Conservation (phyloP, 2,329 filamentous ascomycete species). For the Penicillium sp. region DNA sequence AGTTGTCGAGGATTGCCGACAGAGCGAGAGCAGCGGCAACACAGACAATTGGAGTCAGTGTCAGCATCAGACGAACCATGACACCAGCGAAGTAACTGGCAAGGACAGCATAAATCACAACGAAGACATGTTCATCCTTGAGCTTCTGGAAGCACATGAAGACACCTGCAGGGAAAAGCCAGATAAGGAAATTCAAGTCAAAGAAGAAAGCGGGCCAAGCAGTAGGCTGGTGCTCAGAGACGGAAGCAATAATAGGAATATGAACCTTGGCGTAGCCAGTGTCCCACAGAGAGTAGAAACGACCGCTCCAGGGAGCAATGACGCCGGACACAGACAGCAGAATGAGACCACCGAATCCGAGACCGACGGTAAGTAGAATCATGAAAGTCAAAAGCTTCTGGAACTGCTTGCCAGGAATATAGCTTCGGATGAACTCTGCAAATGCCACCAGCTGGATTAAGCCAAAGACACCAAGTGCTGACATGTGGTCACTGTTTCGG, state of each 20-base stretch:
- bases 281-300: slow-evolving; percentile 99
- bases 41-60: slow-evolving; percentile 92
- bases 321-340: slow-evolving; percentile 81
- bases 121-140: slow-evolving; percentile 94
- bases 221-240: slow-evolving; percentile 97
- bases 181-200: slow-evolving; percentile 96
- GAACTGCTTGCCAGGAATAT: slow-evolving; percentile 90
- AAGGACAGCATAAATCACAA: slow-evolving; percentile 95
- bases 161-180: slow-evolving; percentile 97
- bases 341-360: slow-evolving; percentile 76
- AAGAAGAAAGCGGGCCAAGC: slow-evolving; percentile 99
- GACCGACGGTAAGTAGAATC: slow-evolving; percentile 70
- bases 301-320: slow-evolving; percentile 95
- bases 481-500: slow-evolving; percentile 98
- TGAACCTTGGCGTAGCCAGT: slow-evolving; percentile 99
- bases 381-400: slow-evolving; percentile 81
- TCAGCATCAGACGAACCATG: slow-evolving; percentile 99
- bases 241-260: slow-evolving; percentile 99
- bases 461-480: slow-evolving; percentile 91
- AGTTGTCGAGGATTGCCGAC: slow-evolving; percentile 86
- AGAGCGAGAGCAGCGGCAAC: slow-evolving; percentile 87
- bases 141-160: slow-evolving; percentile 97
- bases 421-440: slow-evolving; percentile 85
- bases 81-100: slow-evolving; percentile 98
- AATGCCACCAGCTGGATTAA: slow-evolving; percentile 91